These are phyloP conservation scores for Mycosphaerella sp. DNA, from an alignment of 2,329 filamentous ascomycete genomes.

Conservation along the genomic window DNA sequence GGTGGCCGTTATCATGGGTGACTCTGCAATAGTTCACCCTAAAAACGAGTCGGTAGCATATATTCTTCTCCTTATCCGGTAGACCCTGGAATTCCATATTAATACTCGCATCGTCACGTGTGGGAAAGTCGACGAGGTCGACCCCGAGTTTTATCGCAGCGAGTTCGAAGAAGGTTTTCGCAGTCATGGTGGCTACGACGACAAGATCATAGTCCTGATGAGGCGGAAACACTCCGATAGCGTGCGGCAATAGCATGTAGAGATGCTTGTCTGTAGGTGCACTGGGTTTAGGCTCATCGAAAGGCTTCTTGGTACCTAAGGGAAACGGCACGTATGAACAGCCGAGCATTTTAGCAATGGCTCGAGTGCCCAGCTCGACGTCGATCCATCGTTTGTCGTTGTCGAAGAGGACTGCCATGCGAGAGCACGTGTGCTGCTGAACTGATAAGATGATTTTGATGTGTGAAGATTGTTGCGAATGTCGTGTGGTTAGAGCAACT, in stretches of 20 bases:
- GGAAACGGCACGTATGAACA: background rate
- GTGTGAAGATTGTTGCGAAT: background rate
- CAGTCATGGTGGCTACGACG: conserved; percentile 18
- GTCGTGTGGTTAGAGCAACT: background rate
- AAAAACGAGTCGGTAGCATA: background rate
- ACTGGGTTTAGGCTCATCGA: conserved; percentile 3
- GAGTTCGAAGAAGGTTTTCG: conserved; percentile 20
- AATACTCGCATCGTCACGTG: background rate
- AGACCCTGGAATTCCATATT: background rate
- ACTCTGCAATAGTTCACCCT: conserved; percentile 6
- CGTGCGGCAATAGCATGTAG: conserved; percentile 8
- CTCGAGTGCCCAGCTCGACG: conserved; percentile 3
- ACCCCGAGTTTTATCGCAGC: conserved; percentile 16
- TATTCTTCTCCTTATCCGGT: background rate
- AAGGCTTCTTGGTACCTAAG: conserved; percentile 2
- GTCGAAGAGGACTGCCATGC: conserved; percentile 1
- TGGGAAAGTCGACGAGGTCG: background rate
- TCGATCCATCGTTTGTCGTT: conserved; percentile 4
- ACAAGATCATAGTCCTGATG: conserved; percentile 10
- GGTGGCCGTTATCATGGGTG: conserved; percentile 1
- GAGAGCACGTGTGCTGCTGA: background rate
- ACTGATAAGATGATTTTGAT: background rate
- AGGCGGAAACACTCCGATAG: conserved; percentile 1
- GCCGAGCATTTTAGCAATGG: background rate
- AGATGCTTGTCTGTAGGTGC: conserved; percentile 4